Evolutionary conservation across 805 yeast species (phyloP).

Genomic region (Kazachstania bromeliacearum): DNA sequence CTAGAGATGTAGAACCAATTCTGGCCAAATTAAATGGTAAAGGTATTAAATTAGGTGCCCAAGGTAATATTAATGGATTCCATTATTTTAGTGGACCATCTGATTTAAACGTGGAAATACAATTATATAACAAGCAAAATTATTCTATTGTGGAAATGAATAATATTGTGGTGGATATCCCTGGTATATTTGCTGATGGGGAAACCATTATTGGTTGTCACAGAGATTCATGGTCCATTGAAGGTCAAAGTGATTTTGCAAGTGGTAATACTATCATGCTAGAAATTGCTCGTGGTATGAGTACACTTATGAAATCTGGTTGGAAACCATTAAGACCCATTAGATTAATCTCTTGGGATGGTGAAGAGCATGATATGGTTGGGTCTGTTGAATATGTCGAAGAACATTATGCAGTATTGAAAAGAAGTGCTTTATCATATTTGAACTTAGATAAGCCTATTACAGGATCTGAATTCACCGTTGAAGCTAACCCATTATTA

Average conservation of each 20-base stretch:
- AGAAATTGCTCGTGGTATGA: slow-evolving; percentile 45
- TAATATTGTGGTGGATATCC: slow-evolving; percentile 45
- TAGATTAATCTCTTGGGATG: slow-evolving; percentile 72
- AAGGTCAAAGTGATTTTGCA: slow-evolving; percentile 45
- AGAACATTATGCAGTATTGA: slow-evolving; percentile 38
- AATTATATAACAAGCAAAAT: slow-evolving; percentile 35
- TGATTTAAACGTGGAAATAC: slow-evolving; percentile 20
- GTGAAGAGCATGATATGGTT: slow-evolving; percentile 59
- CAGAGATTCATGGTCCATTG: slow-evolving; percentile 41
- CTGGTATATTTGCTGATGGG: slow-evolving; percentile 45
- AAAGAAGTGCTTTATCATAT: slow-evolving; percentile 45
- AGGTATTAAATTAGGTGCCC: slow-evolving; percentile 30
- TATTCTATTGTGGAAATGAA: slow-evolving; percentile 36
- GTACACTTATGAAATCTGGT: slow-evolving; percentile 36
- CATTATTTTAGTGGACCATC: slow-evolving; percentile 43
- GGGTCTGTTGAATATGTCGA: slow-evolving; percentile 80
- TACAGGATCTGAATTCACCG: slow-evolving; percentile 39
- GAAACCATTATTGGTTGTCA: slow-evolving; percentile 47
- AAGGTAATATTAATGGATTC: slow-evolving; percentile 37
- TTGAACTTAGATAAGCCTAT: slow-evolving; percentile 43
- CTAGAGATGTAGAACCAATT: slow-evolving; percentile 35
- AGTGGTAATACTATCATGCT: slow-evolving; percentile 41
- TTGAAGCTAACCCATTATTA: slow-evolving; percentile 51
- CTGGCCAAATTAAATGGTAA: slow-evolving; percentile 30
- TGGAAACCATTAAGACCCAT: slow-evolving; percentile 72